Conservation (phyloP, 352 stramenopile genomes). For the Globisporangium paroecandrum region DNA sequence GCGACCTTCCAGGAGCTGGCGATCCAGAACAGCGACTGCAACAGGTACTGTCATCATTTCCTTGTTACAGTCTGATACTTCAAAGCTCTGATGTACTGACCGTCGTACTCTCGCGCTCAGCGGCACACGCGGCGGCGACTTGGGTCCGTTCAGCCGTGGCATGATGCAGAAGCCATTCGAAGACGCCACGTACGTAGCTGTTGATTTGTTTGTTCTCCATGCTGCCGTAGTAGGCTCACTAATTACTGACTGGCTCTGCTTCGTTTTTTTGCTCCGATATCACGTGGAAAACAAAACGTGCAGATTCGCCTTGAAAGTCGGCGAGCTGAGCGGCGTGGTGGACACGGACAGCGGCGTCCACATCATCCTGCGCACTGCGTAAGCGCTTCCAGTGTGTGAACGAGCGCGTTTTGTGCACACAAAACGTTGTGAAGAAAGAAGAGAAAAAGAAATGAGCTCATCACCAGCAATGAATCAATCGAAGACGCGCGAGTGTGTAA, state of each 20-base stretch:
- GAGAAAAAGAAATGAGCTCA: not conserved
- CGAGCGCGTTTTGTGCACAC: not conserved
- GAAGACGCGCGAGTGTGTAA: not conserved
- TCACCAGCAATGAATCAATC: not conserved
- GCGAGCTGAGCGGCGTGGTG: constrained; percentile 93
- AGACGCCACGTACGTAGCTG: constrained; percentile 59
- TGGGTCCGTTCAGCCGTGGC: constrained; percentile 84
- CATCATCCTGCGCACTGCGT: constrained; percentile 93
- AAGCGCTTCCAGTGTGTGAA: constrained; percentile 15
- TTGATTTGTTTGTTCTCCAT: not conserved
- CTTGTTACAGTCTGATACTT: not conserved
- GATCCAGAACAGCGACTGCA: constrained; percentile 83
- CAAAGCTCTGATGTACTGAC: not conserved
- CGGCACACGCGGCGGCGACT: constrained; percentile 82
- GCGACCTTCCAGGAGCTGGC: constrained; percentile 79
- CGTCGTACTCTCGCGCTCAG: constrained; percentile 18
- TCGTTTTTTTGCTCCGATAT: constrained; percentile 2
- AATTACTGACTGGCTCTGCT: not conserved
- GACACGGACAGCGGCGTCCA: constrained; percentile 96
- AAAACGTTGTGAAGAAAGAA: not conserved
- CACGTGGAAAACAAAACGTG: not conserved
- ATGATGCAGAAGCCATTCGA: constrained; percentile 94
- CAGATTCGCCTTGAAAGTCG: constrained; percentile 88
- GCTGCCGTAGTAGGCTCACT: not conserved
- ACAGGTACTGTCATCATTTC: constrained; percentile 25